Evolutionary conservation across 1,284 basidiomycete genomes (phyloP), one percentile per base, ranked within the genome.

Genomic region (Uromyces viciae-fabae): DNA sequence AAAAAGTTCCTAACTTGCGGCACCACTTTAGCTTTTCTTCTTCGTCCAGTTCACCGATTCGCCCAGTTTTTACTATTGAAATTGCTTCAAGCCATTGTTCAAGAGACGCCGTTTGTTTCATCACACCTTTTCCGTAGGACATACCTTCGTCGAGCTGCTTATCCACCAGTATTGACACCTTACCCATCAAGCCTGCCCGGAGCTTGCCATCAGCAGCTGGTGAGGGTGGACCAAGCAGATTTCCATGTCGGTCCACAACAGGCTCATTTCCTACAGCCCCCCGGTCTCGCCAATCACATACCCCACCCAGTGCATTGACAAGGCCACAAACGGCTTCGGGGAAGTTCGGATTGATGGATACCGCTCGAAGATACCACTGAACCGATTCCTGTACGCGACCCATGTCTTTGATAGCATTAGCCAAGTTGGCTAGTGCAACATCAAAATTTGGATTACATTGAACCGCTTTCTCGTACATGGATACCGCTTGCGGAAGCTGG

Each of bases 381-480:
- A 91, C 87, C 22, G 89, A 88, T 76, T 91, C 90, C 82, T 89
- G 86, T 31, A 87, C 86, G 52, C 88, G 86, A 22, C 89, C 89
- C 82, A 85, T 85, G 81, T 90, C 89, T 83, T 89, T 89, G 83
- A 91, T 85, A 0, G 89, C 89, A 84, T 90, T 91, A n/a, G 88
- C 90, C 82, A 90, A 86, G 82, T 91, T 90, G 25, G 90, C 89
- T 14, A 91, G 86, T 0, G 90, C 90, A 71, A 91, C 88, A 75
- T 90, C 90, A 79, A 89, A 89, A 82, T 88, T 88, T 2, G 90
- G 90, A 68, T 90, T 89, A 82, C 85, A 86, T 78, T 88, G 84
- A 40, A 91, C 86, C 1, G 90, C 90, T 77, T 88, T 87, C 77
- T 85, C 84, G 83, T 89, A 89, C 84, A 88, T 87, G 66, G 87